Percentiles rank a stretch among this genome's conserved stretches.
Evolutionary conservation across 1,284 basidiomycete genomes (phyloP).

Genomic region (Leccinum angustisporum): DNA sequence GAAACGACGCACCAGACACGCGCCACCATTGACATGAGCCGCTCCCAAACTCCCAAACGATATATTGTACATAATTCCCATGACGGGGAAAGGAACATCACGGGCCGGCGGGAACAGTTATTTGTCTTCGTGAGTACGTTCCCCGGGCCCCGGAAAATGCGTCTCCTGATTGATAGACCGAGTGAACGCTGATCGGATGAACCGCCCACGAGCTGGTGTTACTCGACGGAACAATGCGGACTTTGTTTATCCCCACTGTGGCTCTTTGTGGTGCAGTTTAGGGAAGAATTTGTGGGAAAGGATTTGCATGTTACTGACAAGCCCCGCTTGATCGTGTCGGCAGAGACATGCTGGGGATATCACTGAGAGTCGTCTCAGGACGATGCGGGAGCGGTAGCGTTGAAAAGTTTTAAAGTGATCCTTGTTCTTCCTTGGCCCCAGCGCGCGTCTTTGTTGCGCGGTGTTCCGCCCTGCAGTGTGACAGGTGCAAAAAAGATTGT

Average conservation of each 20-base stretch:
- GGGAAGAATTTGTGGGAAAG: conserved; percentile 19
- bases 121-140: conserved; percentile 25
- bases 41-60: background rate
- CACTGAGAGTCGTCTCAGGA: background rate
- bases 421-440: background rate
- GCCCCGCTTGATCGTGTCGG: conserved; percentile 10
- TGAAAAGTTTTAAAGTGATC: background rate
- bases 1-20: background rate
- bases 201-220: conserved; percentile 6
- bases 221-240: conserved; percentile 12
- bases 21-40: background rate
- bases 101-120: background rate
- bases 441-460: background rate
- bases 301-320: conserved; percentile 12
- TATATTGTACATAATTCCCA: background rate
- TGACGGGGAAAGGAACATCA: background rate
- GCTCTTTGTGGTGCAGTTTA: background rate
- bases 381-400: background rate
- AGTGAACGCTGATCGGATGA: background rate
- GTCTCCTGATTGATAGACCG: background rate
- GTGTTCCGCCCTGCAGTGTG: background rate
- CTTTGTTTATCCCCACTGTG: background rate
- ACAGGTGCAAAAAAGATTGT: background rate
- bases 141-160: conserved; percentile 21
- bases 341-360: conserved; percentile 10